Evolutionary conservation across 2,329 filamentous ascomycete genomes (phyloP).

Genomic region (Xylaria sp.): DNA sequence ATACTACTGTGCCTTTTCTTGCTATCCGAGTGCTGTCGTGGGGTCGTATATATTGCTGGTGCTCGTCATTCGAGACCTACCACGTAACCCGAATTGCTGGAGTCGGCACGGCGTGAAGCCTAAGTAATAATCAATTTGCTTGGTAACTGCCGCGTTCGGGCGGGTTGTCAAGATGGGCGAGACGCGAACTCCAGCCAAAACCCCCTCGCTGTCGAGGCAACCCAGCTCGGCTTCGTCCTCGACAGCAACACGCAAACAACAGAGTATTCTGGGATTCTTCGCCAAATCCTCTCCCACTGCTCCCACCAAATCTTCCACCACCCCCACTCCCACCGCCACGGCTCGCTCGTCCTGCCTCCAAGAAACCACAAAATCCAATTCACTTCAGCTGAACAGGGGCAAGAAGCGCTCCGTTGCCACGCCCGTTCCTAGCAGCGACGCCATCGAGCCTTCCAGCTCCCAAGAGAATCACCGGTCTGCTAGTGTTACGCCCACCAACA

Average conservation of each 20-base stretch:
- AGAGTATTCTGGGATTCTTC: slow-evolving; percentile 85
- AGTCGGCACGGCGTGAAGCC: background rate
- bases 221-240: slow-evolving; percentile 54
- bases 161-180: slow-evolving; percentile 43
- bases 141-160: background rate
- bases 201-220: slow-evolving; percentile 56
- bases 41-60: slow-evolving; percentile 6
- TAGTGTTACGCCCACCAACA: slow-evolving; percentile 46
- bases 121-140: background rate
- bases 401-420: slow-evolving; percentile 63
- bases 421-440: slow-evolving; percentile 84
- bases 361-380: slow-evolving; percentile 60
- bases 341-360: slow-evolving; percentile 54
- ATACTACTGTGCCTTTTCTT: background rate
- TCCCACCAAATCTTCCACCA: slow-evolving; percentile 44
- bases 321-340: slow-evolving; percentile 37
- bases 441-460: slow-evolving; percentile 71
- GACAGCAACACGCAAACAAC: slow-evolving; percentile 67
- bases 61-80: background rate
- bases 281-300: slow-evolving; percentile 61
- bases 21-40: background rate
- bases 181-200: slow-evolving; percentile 49
- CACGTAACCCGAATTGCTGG: slow-evolving; percentile 3
- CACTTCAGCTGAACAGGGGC: slow-evolving; percentile 51
- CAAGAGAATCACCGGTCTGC: slow-evolving; percentile 69